phyloP scores from a whole-genome alignment of 1,284 basidiomycete genomes.

The Fistulinella cinereoalba region DNA sequence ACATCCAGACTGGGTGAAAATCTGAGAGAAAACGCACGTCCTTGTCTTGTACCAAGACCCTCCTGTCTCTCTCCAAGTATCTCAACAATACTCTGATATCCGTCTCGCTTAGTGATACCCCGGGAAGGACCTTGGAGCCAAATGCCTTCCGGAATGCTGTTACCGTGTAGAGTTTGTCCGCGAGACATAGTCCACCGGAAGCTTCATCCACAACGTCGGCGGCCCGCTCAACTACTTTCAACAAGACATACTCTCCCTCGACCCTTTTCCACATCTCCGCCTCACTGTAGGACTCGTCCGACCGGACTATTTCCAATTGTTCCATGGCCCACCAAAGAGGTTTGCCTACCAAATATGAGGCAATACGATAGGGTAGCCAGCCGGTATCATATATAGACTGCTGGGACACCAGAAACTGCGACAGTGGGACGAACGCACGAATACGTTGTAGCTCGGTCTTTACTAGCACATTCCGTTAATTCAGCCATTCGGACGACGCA shows the following conservation, averaged over 20 bases:
- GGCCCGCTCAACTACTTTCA: constrained; percentile 61
- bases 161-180: constrained; percentile 62
- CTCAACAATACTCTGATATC: constrained; percentile 74
- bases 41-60: constrained; percentile 57
- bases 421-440: constrained; percentile 48
- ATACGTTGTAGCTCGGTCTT: constrained; percentile 60
- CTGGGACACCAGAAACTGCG: constrained; percentile 56
- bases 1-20: neutral
- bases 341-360: constrained; percentile 68
- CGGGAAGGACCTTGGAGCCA: constrained; percentile 43
- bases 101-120: constrained; percentile 47
- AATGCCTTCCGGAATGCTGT: constrained; percentile 65
- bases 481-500: neutral
- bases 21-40: constrained; percentile 46
- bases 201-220: constrained; percentile 57
- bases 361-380: constrained; percentile 66
- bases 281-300: constrained; percentile 58
- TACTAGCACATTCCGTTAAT: constrained; percentile 40
- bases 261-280: constrained; percentile 61
- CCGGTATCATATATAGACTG: constrained; percentile 68
- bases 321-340: constrained; percentile 86
- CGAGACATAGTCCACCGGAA: constrained; percentile 54
- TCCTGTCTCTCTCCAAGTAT: constrained; percentile 77
- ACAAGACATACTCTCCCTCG: constrained; percentile 75
- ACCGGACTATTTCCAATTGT: constrained; percentile 68